Base-by-base conservation (phyloP, 1,139 yeast genomes). In the Protomyces inouyei region DNA sequence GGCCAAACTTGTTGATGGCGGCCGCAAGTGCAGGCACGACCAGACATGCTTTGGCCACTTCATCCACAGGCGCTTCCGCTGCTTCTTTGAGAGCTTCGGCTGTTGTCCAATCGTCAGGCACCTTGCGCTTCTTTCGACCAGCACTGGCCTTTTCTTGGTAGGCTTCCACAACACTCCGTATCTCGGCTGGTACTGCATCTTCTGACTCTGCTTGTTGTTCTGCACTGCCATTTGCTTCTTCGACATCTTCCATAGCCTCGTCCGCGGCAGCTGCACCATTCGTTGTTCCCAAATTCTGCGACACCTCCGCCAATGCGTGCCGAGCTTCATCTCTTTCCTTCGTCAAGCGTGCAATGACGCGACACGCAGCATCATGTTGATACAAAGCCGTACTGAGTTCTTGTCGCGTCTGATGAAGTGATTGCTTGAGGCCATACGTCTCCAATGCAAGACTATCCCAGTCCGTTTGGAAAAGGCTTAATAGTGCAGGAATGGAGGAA, bases 381-480 rank as follows among this genome's bases (percentile, higher is more conserved):
- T 90, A 91, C 51, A 91, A 76, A 0, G 96, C 86, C 3, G 87
- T 76, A 23, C 68, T 65, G 0, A 92, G 76, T 71, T 90, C 95
- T 71, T 87, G 84, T 67, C 87, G 81, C 1, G 93, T 81, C 43
- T 78, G 78, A 60, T 80, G 82, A 57, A 92, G 78, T 70, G 87
- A 92, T 72, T 88, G 88, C 68, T 95, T 80, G 67, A 92, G 76
- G 38, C 86, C 82, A 72, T 88, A 91, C 55, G 87, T 80, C 72
- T 93, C 98, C 65, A 92, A 77, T 45, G 95, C 90, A 66, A 88
- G 75, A 0, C 97, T 83, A 72, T 93, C 97, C 92, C 96, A 92
- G 73, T 92, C 97, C 66, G 85, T 84, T 73, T 91, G 97, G 69
- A 92, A 83, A 0, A 87, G 79, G 0, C 89, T 78, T 59, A 92